A percentile compares a stretch with the other conserved stretches of the same genome.
Evolutionary conservation across 495 filamentous ascomycete species (phyloP).

Genomic region (Aspergillus ostianus): DNA sequence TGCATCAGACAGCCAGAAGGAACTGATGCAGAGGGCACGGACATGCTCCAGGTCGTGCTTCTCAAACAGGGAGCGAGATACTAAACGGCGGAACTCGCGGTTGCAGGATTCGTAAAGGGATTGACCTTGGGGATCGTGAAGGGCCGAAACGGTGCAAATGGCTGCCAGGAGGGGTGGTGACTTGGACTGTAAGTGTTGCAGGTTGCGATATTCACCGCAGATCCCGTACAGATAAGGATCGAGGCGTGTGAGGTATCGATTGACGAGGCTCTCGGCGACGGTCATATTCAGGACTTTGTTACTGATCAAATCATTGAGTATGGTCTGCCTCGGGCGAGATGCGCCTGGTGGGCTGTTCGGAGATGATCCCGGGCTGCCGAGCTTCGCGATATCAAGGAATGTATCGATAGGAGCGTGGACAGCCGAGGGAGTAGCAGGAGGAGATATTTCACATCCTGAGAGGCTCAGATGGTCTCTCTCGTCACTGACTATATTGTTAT

Average conservation of each 20-base stretch:
- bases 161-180: constrained; percentile 39
- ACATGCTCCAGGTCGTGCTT: constrained; percentile 41
- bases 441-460: constrained; percentile 27
- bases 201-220: constrained; percentile 30
- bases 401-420: constrained; percentile 42
- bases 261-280: constrained; percentile 34
- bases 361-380: constrained; percentile 26
- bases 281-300: constrained; percentile 32
- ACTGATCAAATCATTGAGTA: constrained; percentile 36
- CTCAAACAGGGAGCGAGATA: constrained; percentile 40
- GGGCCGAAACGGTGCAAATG: constrained; percentile 43
- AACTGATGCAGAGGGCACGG: constrained; percentile 40
- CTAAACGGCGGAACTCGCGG: constrained; percentile 39
- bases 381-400: constrained; percentile 28
- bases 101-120: constrained; percentile 40
- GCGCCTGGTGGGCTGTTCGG: constrained; percentile 21
- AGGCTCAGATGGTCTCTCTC: too few relatives aligned
- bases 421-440: constrained; percentile 29
- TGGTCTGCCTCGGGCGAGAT: constrained; percentile 17
- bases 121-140: constrained; percentile 37
- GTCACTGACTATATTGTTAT: too few relatives aligned
- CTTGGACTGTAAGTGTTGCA: constrained; percentile 29
- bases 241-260: constrained; percentile 38
- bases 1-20: constrained; percentile 45
- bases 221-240: constrained; percentile 46